Percentiles rank a stretch among this genome's conserved stretches.
Evolutionary conservation across 805 yeast species (phyloP).

Genomic region (Teunomyces lycoperdinae): DNA sequence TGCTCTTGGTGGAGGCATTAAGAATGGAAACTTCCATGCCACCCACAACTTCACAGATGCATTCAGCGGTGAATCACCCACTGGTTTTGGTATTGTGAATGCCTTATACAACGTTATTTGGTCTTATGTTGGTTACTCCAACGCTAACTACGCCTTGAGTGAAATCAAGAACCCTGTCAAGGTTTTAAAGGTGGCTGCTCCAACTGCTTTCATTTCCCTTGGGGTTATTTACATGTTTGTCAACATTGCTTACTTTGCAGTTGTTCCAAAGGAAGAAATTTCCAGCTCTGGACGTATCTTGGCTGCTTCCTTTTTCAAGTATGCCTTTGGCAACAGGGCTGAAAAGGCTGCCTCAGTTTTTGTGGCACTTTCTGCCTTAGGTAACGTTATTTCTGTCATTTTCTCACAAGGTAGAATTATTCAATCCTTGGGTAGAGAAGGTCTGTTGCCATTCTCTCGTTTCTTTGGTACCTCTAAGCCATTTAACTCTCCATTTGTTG

Average conservation of each 20-base stretch:
- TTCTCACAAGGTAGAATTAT: constrained; percentile 80
- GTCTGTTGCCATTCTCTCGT: constrained; percentile 68
- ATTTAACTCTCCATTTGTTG: constrained; percentile 69
- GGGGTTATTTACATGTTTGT: constrained; percentile 70
- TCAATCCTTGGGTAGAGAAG: constrained; percentile 81
- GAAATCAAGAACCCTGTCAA: constrained; percentile 73
- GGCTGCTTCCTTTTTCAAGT: constrained; percentile 72
- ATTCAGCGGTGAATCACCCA: constrained; percentile 52
- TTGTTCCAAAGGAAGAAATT: constrained; percentile 66
- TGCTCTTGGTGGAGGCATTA: constrained; percentile 68
- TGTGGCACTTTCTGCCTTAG: constrained; percentile 78
- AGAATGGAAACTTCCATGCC: constrained; percentile 45
- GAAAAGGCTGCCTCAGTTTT: constrained; percentile 73
- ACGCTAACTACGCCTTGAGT: constrained; percentile 79
- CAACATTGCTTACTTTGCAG: constrained; percentile 78
- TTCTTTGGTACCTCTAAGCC: constrained; percentile 73
- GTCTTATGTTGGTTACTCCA: constrained; percentile 82
- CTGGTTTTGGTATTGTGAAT: constrained; percentile 68
- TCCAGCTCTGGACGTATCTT: constrained; percentile 62
- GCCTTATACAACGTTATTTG: constrained; percentile 81
- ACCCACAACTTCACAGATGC: constrained; percentile 61
- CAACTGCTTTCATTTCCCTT: constrained; percentile 60
- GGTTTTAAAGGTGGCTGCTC: constrained; percentile 71
- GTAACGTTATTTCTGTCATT: constrained; percentile 77
- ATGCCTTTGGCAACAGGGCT: constrained; percentile 67